These are phyloP conservation scores for Rhodosporidiobolus sp. DNA, from an alignment of 768 basidiomycete genomes.

Conservation along the genomic window DNA sequence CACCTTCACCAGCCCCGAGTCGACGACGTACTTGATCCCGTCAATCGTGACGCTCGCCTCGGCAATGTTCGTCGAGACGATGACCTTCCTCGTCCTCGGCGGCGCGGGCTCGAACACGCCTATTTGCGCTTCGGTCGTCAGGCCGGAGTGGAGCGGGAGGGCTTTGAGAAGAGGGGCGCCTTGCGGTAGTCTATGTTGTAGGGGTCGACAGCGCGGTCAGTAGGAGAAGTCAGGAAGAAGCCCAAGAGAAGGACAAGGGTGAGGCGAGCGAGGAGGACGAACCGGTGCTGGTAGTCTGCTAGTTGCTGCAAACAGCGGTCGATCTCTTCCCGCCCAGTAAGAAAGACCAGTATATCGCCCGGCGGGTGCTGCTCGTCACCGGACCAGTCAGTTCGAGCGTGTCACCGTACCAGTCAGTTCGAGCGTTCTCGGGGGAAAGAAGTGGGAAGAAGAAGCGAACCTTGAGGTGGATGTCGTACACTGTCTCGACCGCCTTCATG, in stretches of 20 bases:
- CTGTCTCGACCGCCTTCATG: conserved; percentile 71
- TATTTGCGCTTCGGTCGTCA: conserved; percentile 82
- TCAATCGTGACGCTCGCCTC: conserved; percentile 98
- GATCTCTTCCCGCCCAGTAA: conserved; percentile 96
- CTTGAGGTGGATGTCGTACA: conserved; percentile 72
- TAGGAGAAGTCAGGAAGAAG: conserved; percentile 46
- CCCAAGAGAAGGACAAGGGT: conserved; percentile 54
- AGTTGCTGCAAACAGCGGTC: conserved; percentile 79
- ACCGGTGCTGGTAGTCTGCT: conserved; percentile 62
- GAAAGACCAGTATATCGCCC: conserved; percentile 89
- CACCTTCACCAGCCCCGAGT: conserved; percentile 94
- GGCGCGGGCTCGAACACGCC: conserved; percentile 74
- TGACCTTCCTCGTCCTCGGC: conserved; percentile 77
- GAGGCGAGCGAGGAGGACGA: conserved; percentile 51
- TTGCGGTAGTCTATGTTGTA: conserved; percentile 53
- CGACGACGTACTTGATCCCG: conserved; percentile 87
- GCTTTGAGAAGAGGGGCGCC: conserved; percentile 60
- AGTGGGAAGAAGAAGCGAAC: conserved; percentile 50
- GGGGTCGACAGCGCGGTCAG: conserved; percentile 56
- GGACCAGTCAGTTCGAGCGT: neutral
- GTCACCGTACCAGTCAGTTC: neutral
- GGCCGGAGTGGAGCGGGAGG: conserved; percentile 80
- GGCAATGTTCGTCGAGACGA: conserved; percentile 92
- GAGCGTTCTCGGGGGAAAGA: neutral
- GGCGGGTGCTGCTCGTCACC: conserved; percentile 60